Evolutionary conservation across 2,329 filamentous ascomycete genomes (phyloP), one percentile per base, ranked within the genome.

Genomic region (Hypoxylon sp.): DNA sequence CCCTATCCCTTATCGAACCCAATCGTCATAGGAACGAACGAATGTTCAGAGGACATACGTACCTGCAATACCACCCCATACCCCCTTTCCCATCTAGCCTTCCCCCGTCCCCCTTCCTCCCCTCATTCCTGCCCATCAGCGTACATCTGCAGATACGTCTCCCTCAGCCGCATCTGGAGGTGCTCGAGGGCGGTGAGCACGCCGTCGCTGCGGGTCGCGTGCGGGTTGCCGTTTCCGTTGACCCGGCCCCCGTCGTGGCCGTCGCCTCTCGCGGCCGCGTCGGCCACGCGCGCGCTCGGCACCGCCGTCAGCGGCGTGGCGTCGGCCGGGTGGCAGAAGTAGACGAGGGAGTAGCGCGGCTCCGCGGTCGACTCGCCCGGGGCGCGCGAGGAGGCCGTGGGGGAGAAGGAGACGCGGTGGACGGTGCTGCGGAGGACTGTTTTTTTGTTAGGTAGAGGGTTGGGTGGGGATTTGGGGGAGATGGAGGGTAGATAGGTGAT

Each of bases 391-490:
- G 10, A 62, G 0, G n/a, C n/a, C n/a, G n/a, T n/a, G n/a, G n/a
- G n/a, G n/a, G 80, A 76, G 64, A 97, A 95, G 0, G 94, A 86
- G 24, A 98, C 95, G 9, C 94, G 81, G 72, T 98, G 95, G 4
- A 97, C 86, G 0, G 94, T 97, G 66, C 88, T 92, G 67, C 92
- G 89, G 62, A 98, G 81, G 42, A 97, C 50, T 53, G 31, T 11
- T 46, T 27, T 21, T 42, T 13, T n/a, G 9, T 4, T 13, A 40
- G 20, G 38, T 7, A 3, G n/a, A 10, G 23, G n/a, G 31, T 35
- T 33, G 27, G 27, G 2, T 35, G 4, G 9, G 3, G n/a, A n/a
- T n/a, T n/a, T n/a, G n/a, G 5, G 7, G 29, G 5, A 35, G 31
- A 15, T 35, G 9, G 31, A 11, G n/a, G 17, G 31, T 6, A 35